Evolutionary conservation across 2,329 filamentous ascomycete genomes (phyloP).

Genomic region (Dactylonectria estremocensis): DNA sequence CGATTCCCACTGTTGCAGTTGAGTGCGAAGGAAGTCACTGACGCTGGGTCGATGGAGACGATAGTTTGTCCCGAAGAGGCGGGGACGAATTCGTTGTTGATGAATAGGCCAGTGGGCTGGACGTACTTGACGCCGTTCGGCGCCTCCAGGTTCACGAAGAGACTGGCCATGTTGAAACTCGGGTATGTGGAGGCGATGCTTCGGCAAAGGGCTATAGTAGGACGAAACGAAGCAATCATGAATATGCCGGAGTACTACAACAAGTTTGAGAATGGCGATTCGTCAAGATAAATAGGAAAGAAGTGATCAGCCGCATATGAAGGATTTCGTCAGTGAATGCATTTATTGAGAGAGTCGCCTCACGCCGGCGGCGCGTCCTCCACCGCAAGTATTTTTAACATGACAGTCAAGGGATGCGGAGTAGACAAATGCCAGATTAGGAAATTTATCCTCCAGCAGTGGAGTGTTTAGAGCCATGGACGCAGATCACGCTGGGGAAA

Average conservation of each 20-base stretch:
- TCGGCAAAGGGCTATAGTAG: constrained; percentile 27
- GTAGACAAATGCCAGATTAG: neutral
- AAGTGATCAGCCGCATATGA: too few relatives aligned
- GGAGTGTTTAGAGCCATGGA: neutral
- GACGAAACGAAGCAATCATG: constrained; percentile 29
- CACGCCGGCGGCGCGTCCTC: constrained; percentile 6
- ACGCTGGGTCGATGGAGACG: constrained; percentile 51
- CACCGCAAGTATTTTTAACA: neutral
- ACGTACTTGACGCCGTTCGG: constrained; percentile 83
- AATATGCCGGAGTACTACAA: neutral
- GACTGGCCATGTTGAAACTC: constrained; percentile 42
- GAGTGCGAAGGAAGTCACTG: constrained; percentile 5
- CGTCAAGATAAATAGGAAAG: constrained; percentile 22
- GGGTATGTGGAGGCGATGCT: constrained; percentile 26
- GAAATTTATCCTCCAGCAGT: neutral
- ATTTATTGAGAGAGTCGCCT: neutral
- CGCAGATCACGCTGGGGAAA: neutral
- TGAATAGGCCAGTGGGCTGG: constrained; percentile 84
- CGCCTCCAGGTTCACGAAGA: constrained; percentile 75
- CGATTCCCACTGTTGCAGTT: too few relatives aligned
- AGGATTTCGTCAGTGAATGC: neutral
- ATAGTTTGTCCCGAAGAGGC: constrained; percentile 46
- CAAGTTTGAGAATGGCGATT: too few relatives aligned
- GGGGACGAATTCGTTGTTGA: constrained; percentile 86
- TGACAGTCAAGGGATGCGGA: neutral